These are phyloP conservation scores for Penicillium sp. DNA, from an alignment of 2,329 filamentous ascomycete species.

Conservation along the genomic window DNA sequence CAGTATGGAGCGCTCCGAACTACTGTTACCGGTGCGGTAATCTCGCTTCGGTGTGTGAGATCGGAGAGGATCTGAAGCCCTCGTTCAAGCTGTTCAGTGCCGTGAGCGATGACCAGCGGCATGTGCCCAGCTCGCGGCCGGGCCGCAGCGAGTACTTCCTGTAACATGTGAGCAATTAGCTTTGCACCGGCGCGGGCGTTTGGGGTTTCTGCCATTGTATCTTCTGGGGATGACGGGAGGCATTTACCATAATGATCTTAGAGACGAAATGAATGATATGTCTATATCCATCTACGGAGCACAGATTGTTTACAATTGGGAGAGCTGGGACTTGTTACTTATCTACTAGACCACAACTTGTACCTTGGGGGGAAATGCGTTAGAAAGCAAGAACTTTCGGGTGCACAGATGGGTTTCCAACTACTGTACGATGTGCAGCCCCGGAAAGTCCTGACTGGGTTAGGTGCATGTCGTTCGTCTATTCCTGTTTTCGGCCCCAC, in stretches of 20 bases:
- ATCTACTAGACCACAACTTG: neutral
- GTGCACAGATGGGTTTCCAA: too few species aligned
- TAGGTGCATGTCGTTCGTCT: too few species aligned
- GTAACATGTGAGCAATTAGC: slow-evolving; percentile 34
- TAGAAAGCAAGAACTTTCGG: too few species aligned
- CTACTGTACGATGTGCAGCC: too few species aligned
- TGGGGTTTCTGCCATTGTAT: slow-evolving; percentile 16
- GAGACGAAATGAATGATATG: slow-evolving; percentile 31
- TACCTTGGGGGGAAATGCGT: neutral
- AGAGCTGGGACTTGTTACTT: neutral
- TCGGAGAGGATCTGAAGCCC: slow-evolving; percentile 79
- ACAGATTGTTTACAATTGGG: neutral
- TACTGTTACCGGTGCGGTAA: slow-evolving; percentile 99
- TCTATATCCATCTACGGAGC: slow-evolving; percentile 9
- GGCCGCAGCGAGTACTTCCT: slow-evolving; percentile 51
- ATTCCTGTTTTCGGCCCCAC: too few species aligned
- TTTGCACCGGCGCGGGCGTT: slow-evolving; percentile 39
- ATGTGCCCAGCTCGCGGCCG: slow-evolving; percentile 45
- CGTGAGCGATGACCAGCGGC: slow-evolving; percentile 48
- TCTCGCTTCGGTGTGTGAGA: slow-evolving; percentile 83
- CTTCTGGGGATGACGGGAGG: slow-evolving; percentile 21
- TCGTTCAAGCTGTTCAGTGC: slow-evolving; percentile 68
- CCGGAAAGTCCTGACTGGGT: too few species aligned
- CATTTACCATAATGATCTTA: slow-evolving; percentile 39
- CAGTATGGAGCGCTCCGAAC: slow-evolving; percentile 76